phyloP scores from a whole-genome alignment of 2,329 filamentous ascomycete species.

The Pezicula carpinea region DNA sequence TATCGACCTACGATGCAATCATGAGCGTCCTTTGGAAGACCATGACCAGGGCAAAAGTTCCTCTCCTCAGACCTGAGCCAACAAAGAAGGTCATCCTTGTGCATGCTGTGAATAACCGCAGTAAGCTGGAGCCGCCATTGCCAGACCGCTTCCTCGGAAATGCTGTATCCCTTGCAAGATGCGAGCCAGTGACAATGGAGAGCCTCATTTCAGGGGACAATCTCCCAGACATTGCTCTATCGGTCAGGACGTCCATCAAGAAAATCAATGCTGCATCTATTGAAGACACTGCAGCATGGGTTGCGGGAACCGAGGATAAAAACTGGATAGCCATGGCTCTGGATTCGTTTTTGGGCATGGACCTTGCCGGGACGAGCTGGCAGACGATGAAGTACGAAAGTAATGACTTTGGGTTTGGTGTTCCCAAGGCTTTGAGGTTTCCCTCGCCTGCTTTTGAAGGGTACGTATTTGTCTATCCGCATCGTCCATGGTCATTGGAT shows the following conservation, averaged over 20 bases:
- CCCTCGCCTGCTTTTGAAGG: slow-evolving; percentile 17
- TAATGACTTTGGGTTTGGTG: slow-evolving; percentile 29
- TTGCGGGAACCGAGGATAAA: slow-evolving; percentile 19
- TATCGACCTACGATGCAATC: slow-evolving; percentile 26
- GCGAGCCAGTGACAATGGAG: slow-evolving; percentile 10
- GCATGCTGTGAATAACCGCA: slow-evolving; percentile 23
- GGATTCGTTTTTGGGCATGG: slow-evolving; percentile 23
- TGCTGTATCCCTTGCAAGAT: slow-evolving; percentile 16
- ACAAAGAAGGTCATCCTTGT: slow-evolving; percentile 10
- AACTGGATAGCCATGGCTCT: slow-evolving; percentile 20
- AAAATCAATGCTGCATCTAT: slow-evolving; percentile 18
- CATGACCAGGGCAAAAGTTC: slow-evolving; percentile 17
- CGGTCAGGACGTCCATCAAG: slow-evolving; percentile 21
- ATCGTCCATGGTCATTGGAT: slow-evolving; percentile 7
- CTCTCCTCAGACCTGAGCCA: slow-evolving; percentile 15
- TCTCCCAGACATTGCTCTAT: slow-evolving; percentile 16
- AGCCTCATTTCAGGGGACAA: slow-evolving; percentile 7
- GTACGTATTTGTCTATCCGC: slow-evolving; percentile 17
- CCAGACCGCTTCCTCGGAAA: slow-evolving; percentile 21
- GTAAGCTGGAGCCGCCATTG: slow-evolving; percentile 18
- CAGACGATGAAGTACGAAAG: slow-evolving; percentile 21
- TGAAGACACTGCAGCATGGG: slow-evolving; percentile 18
- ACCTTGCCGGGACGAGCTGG: slow-evolving; percentile 25
- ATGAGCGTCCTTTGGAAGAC: slow-evolving; percentile 22
- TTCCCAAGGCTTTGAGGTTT: slow-evolving; percentile 12